Conservation (phyloP, 768 basidiomycete genomes). For the Royoungia palumana region DNA sequence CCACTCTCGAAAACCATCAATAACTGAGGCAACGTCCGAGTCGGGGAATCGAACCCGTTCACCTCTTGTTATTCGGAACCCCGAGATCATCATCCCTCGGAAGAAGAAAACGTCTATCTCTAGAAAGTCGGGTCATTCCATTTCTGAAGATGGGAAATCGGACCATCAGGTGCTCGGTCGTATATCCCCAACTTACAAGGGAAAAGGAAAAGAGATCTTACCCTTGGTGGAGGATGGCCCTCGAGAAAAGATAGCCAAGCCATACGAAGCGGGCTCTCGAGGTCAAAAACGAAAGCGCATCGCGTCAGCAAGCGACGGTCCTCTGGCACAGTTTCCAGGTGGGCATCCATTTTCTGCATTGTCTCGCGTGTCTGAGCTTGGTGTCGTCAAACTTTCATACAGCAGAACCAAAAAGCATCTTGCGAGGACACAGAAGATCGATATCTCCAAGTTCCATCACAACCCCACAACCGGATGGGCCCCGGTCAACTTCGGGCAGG, state of each 20-base stretch:
- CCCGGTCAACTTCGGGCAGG: neutral
- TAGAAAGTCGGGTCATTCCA: neutral
- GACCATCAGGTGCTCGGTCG: constrained; percentile 1
- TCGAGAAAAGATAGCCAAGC: constrained; percentile 12
- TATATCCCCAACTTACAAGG: constrained; percentile 6
- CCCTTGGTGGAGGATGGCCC: neutral
- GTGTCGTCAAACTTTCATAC: constrained; percentile 3
- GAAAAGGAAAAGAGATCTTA: constrained; percentile 17
- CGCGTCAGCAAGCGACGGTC: constrained; percentile 5
- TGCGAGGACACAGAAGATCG: constrained; percentile 5
- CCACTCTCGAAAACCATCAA: constrained; percentile 3
- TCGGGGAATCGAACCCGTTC: constrained; percentile 4
- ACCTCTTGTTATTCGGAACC: constrained; percentile 7
- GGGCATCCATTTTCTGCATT: constrained; percentile 12
- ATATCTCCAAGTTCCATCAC: constrained; percentile 4
- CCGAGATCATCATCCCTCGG: constrained; percentile 5
- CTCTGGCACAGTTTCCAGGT: constrained; percentile 18
- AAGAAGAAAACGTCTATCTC: constrained; percentile 1
- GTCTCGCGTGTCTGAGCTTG: constrained; percentile 5
- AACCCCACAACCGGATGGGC: constrained; percentile 2
- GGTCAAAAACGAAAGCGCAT: constrained; percentile 26
- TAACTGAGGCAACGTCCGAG: neutral
- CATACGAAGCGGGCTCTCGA: constrained; percentile 7
- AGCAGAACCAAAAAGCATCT: constrained; percentile 4
- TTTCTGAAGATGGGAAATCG: neutral